Conservation (phyloP, 495 filamentous ascomycete species). For the Aspergillus bridgeri region DNA sequence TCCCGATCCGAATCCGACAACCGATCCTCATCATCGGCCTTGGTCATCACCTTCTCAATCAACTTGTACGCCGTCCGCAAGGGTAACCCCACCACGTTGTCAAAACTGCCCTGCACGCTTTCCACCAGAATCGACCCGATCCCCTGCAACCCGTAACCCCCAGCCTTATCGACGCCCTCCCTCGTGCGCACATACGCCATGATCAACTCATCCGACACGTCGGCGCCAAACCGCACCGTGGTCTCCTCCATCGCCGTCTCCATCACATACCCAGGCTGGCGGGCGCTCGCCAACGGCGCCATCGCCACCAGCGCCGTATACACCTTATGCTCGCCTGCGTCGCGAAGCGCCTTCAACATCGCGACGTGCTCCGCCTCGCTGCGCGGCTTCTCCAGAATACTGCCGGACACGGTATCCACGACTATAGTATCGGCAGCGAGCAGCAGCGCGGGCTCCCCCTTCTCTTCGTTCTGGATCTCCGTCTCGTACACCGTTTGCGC, state of each 20-base stretch:
- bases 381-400: conserved; percentile 85
- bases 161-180: conserved; percentile 94
- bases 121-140: conserved; percentile 82
- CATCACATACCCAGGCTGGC: conserved; percentile 79
- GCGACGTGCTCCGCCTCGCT: conserved; percentile 73
- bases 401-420: conserved; percentile 57
- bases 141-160: conserved; percentile 92
- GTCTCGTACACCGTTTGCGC: conserved; percentile 71
- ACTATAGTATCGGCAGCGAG: conserved; percentile 92
- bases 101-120: conserved; percentile 80
- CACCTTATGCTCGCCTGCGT: conserved; percentile 69
- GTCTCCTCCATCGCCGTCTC: conserved; percentile 86
- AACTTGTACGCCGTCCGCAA: conserved; percentile 74
- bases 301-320: conserved; percentile 80
- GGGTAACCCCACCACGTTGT: conserved; percentile 96
- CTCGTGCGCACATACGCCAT: conserved; percentile 83
- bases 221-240: conserved; percentile 69
- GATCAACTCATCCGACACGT: conserved; percentile 77
- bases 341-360: conserved; percentile 77
- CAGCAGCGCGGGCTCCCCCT: conserved; percentile 76
- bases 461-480: conserved; percentile 54
- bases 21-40: conserved; percentile 53
- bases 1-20: conserved; percentile 32
- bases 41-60: conserved; percentile 74
- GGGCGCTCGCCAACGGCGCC: conserved; percentile 69